These are phyloP conservation scores for Rutstroemia sp. DNA, from an alignment of 2,329 filamentous ascomycete genomes.

Conservation along the genomic window DNA sequence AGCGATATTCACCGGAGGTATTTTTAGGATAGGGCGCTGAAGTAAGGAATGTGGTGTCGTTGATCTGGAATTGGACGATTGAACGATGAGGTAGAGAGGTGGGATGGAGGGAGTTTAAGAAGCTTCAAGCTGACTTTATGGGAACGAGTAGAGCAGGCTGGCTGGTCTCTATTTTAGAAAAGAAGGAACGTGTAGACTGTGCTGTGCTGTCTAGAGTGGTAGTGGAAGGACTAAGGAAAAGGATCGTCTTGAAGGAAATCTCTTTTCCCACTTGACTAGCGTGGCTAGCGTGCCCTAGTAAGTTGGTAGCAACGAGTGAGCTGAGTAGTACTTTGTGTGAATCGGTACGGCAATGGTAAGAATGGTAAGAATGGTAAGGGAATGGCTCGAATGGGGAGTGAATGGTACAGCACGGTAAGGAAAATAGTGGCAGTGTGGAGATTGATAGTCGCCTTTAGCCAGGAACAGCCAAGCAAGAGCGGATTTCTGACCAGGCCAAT, in stretches of 20 bases:
- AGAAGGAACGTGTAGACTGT: conserved; percentile 1
- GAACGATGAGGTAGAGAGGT: not conserved
- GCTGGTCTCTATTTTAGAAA: conserved; percentile 2
- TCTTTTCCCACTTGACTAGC: no score
- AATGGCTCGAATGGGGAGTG: no score
- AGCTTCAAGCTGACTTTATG: conserved; percentile 4
- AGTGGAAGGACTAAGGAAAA: not conserved
- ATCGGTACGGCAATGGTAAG: no score
- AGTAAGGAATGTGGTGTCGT: conserved; percentile 3
- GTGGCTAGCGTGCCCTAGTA: no score
- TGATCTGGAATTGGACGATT: not conserved
- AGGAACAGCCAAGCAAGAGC: no score
- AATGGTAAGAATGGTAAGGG: no score
- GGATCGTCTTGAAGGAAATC: not conserved
- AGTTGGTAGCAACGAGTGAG: not conserved
- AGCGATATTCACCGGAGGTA: not conserved
- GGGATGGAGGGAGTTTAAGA: not conserved
- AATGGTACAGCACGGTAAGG: no score
- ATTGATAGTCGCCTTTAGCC: no score
- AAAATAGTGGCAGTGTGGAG: no score
- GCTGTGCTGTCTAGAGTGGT: not conserved
- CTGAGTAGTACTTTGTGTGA: not conserved
- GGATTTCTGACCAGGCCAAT: no score
- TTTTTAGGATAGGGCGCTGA: not conserved
- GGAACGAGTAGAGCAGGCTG: conserved; percentile 1